Evolutionary conservation across 2,329 filamentous ascomycete genomes (phyloP).

Genomic region (Phialocephala sp.): DNA sequence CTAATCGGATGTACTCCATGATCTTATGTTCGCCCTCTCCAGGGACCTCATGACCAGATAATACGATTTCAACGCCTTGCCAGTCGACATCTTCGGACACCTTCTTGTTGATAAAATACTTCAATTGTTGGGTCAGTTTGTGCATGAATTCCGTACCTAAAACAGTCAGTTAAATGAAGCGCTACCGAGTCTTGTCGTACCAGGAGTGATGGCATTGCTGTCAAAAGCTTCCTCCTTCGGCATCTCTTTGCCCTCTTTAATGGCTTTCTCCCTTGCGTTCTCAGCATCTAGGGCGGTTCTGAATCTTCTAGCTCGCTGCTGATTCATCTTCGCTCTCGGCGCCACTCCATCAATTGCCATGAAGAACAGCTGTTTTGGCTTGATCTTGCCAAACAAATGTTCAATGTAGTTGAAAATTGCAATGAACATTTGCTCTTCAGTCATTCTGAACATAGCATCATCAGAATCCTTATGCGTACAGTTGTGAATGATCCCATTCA

Average conservation of each 20-base stretch:
- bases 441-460: conserved; percentile 88
- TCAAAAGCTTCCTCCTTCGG: conserved; percentile 96
- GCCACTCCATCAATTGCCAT: conserved; percentile 99
- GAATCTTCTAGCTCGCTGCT: conserved; percentile 94
- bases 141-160: conserved; percentile 89
- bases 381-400: conserved; percentile 97
- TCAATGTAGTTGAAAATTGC: conserved; percentile 99
- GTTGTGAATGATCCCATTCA: conserved; percentile 99
- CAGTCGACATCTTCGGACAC: conserved; percentile 95
- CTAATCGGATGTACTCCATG: conserved; percentile 99
- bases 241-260: conserved; percentile 86
- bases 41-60: conserved; percentile 96
- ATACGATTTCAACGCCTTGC: conserved; percentile 94
- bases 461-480: conserved; percentile 98
- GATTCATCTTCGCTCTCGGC: conserved; percentile 99
- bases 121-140: conserved; percentile 88
- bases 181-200: conserved; percentile 44
- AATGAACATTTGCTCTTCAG: conserved; percentile 99
- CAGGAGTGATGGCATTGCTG: conserved; percentile 98
- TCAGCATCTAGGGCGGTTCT: conserved; percentile 92
- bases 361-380: conserved; percentile 97
- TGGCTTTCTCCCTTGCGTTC: conserved; percentile 87
- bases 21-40: conserved; percentile 99
- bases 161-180: conserved; percentile 44
- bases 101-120: conserved; percentile 99